A percentile compares a stretch with the other conserved stretches of the same genome.
Conservation (phyloP, 495 filamentous ascomycete genomes). For the Aspergillus haitiensis region DNA sequence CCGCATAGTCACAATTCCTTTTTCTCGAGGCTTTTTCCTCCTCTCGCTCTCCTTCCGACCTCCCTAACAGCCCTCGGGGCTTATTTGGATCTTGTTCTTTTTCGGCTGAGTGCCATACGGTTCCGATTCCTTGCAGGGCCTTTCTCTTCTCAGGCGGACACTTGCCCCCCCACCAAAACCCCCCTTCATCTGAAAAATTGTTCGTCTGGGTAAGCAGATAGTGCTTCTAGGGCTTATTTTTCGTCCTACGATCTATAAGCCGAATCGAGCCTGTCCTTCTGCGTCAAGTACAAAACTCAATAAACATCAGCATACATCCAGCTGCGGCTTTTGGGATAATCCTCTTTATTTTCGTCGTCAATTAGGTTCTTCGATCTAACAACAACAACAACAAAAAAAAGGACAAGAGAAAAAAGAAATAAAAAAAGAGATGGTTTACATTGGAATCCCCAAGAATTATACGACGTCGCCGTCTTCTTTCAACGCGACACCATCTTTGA, state of each 20-base stretch:
- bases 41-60: slow-evolving; percentile 75
- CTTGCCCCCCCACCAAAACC: slow-evolving; percentile 47
- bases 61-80: slow-evolving; percentile 70
- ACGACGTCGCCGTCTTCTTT: slow-evolving; percentile 75
- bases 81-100: slow-evolving; percentile 36
- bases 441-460: slow-evolving; percentile 74
- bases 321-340: too few relatives aligned
- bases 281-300: not conserved
- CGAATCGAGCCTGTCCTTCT: slow-evolving; percentile 30
- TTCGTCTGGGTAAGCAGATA: slow-evolving; percentile 81
- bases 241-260: slow-evolving; percentile 28
- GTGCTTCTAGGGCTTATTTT: slow-evolving; percentile 54
- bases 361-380: not conserved
- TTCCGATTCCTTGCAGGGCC: slow-evolving; percentile 68
- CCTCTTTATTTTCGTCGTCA: not conserved
- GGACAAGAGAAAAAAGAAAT: too few relatives aligned
- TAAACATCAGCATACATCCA: not conserved
- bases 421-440: slow-evolving; percentile 73
- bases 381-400: too few relatives aligned
- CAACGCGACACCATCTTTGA: slow-evolving; percentile 78
- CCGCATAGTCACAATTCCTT: slow-evolving; percentile 81
- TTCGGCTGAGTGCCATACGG: slow-evolving; percentile 62
- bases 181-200: slow-evolving; percentile 35
- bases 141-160: slow-evolving; percentile 87
- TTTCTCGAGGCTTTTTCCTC: slow-evolving; percentile 75